Base-by-base conservation (phyloP, 148 eudicot genomes). In the Vaccinium darrowii region DNA sequence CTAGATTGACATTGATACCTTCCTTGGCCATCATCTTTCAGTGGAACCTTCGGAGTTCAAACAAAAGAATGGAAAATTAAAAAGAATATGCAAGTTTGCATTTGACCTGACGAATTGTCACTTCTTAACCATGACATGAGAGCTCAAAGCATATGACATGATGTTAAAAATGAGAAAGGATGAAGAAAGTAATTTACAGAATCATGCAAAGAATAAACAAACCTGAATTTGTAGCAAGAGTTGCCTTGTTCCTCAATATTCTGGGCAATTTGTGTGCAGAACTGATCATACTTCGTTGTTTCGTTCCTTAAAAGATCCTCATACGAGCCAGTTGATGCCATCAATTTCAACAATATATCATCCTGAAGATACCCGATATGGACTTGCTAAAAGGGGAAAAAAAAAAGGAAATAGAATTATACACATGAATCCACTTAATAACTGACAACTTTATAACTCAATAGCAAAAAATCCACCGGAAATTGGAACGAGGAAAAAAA, bases 241-340 rank as follows among this genome's bases (percentile, higher is more conserved):
- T 80, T 93, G 93, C 84, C 96, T 80, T 97, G 99, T 27, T 96
- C 95, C 81, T 92, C 94, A 77, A 97, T 86, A 88, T 95, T 97
- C 78, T 91, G 92, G 51, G 90, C 85, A 87, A 97, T 95, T 78
- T 97, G 98, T 77, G 86, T 87, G 80, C 94, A 97, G 72, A 97
- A 92, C 84, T 86, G 88, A 85, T 94, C 95, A 87, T 94, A 95
- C 83, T 97, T 97, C 49, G 91, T 87, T 79, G 94, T 92, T 91
- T 95, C 99, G 88, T 95, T 95, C 87, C 92, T 93, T 50, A 95
- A 97, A 81, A 97, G 98, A 90, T 97, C 98, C 85, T 97, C 99
- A 84, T 93, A 93, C 19, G 99, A 97, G 76, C 99, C 98, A 81
- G 93, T 92, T 53, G 88, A 90, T 18, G 98, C 91, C 99, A 97